Conservation (phyloP, 305 asterid genomes). For the Solanum chacoense region DNA sequence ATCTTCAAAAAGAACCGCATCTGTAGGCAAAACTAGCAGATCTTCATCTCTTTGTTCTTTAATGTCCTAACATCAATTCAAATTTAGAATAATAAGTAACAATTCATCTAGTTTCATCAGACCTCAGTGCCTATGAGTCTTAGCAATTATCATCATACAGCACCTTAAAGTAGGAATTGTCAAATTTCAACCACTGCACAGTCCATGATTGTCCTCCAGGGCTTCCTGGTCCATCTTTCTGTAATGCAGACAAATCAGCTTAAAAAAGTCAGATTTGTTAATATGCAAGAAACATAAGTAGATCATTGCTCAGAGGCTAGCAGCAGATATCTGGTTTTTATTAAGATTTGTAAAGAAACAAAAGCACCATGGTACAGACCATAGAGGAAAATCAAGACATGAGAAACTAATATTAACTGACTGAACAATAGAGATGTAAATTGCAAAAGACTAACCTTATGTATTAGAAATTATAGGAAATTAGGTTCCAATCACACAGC, state of each 20-base stretch:
- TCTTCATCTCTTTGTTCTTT: conserved; percentile 79
- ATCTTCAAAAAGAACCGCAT: conserved; percentile 87
- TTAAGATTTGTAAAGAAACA: background rate
- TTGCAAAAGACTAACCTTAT: background rate
- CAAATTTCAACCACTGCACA: conserved; percentile 81
- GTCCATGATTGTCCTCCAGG: conserved; percentile 99
- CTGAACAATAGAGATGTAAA: background rate
- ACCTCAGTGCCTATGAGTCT: background rate
- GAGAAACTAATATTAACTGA: background rate
- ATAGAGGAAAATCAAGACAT: background rate
- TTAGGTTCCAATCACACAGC: background rate
- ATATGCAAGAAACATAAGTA: background rate
- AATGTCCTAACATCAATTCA: conserved; percentile 44
- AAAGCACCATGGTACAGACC: background rate
- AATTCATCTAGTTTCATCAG: background rate
- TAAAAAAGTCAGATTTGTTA: background rate
- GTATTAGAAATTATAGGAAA: background rate
- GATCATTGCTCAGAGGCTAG: background rate
- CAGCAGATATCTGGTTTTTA: background rate
- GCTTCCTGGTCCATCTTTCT: conserved; percentile 96
- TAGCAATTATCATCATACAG: background rate
- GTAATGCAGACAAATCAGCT: conserved; percentile 20
- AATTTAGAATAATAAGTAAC: conserved; percentile 1
- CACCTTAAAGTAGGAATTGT: conserved; percentile 91
- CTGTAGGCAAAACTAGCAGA: conserved; percentile 88